These are phyloP conservation scores for Neoconidiobolus thromboides DNA, from an alignment of 371 early-diverging fungal species.

Conservation along the genomic window DNA sequence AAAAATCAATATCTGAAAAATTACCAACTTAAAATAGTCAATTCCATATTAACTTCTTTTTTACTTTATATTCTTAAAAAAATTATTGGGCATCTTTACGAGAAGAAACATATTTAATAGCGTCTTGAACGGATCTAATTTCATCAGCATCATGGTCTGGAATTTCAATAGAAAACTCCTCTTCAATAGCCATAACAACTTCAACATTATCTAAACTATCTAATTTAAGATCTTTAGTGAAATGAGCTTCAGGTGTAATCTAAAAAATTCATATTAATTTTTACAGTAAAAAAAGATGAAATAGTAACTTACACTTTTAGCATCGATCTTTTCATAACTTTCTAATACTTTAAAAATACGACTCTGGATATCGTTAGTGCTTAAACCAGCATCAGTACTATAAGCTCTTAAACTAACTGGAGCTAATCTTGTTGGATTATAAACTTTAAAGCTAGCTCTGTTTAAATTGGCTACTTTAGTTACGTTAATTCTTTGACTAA, in stretches of 20 bases:
- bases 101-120: constrained; percentile 64
- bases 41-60: no score
- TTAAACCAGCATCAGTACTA: constrained; percentile 31
- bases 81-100: constrained; percentile 64
- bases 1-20: no score
- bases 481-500: no score
- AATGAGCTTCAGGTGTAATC: constrained; percentile 70
- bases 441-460: no score
- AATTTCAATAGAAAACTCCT: constrained; percentile 94
- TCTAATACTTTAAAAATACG: constrained; percentile 69
- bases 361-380: constrained; percentile 43
- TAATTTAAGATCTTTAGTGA: constrained; percentile 82
- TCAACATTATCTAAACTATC: constrained; percentile 94
- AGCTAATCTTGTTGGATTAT: no score
- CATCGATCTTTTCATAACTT: constrained; percentile 89
- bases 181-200: constrained; percentile 96
- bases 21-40: no score
- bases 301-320: constrained; percentile 46
- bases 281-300: not conserved
- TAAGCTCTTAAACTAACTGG: constrained; percentile 12
- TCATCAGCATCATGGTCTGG: constrained; percentile 93
- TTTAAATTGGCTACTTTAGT: no score
- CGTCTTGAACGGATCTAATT: constrained; percentile 72
- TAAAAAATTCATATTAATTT: constrained; percentile 12
- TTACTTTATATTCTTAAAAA: no score